Conservation (phyloP, 345 rosid genomes). For the Hibiscus tridactylites region DNA sequence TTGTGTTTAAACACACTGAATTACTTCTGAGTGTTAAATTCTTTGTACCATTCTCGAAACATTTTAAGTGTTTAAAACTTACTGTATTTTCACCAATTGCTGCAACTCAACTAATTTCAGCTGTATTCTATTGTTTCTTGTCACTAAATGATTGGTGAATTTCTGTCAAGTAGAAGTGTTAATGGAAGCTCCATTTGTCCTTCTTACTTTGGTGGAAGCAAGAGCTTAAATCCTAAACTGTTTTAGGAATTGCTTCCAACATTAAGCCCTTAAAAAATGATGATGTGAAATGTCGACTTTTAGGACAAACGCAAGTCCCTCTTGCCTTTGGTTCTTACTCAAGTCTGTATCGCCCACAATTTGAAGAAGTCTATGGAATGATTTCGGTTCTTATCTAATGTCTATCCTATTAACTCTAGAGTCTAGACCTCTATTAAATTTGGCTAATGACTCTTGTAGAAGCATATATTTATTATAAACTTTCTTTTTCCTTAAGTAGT, state of each 20-base stretch:
- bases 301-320: not conserved
- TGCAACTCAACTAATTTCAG: too few relatives aligned
- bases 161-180: not conserved
- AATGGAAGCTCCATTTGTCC: not conserved
- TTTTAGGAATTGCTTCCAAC: not conserved
- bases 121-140: not conserved
- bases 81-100: not conserved
- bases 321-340: not conserved
- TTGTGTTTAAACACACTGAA: not conserved
- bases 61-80: not conserved
- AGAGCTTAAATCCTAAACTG: not conserved
- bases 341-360: not conserved
- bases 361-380: not conserved
- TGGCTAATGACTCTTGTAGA: not conserved
- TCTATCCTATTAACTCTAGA: not conserved
- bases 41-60: not conserved
- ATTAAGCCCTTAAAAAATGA: not conserved
- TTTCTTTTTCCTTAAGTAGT: not conserved
- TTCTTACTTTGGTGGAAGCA: not conserved
- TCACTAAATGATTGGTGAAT: not conserved
- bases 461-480: not conserved
- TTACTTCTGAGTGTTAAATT: not conserved
- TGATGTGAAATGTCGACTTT: not conserved
- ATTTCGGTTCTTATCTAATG: not conserved
- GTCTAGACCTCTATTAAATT: not conserved